Evolutionary conservation across 169 alveolate species (phyloP).

Genomic region (Cystoisospora suis): DNA sequence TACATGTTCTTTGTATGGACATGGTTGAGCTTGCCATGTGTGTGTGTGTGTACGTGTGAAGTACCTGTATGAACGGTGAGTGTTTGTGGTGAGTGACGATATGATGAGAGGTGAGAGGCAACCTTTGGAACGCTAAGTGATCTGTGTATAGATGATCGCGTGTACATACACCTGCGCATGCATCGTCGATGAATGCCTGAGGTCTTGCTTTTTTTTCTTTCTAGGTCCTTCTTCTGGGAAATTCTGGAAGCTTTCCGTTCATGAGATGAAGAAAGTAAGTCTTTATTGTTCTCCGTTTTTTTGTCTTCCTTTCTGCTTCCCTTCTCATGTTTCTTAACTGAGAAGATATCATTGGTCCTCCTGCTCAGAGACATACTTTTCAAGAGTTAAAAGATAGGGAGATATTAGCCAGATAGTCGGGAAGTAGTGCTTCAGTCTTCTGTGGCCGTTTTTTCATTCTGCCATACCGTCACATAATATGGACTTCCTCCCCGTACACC

Average conservation of each 20-base stretch:
- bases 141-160: neutral
- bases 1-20: neutral
- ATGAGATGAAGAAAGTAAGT: constrained; percentile 12
- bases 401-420: too few species aligned
- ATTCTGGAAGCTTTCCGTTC: constrained; percentile 12
- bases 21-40: neutral
- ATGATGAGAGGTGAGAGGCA: neutral
- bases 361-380: too few species aligned
- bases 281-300: too few species aligned
- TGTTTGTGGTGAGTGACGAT: neutral
- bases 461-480: too few species aligned
- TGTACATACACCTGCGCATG: neutral
- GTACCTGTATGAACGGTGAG: neutral
- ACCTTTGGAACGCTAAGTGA: neutral
- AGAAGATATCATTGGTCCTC: too few species aligned
- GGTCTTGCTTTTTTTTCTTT: neutral
- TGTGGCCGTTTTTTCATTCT: too few species aligned
- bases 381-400: too few species aligned
- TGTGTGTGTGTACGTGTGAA: neutral
- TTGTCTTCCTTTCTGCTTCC: too few species aligned
- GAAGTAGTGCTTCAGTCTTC: too few species aligned
- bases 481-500: too few species aligned
- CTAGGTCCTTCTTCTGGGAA: constrained; percentile 27
- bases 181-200: neutral
- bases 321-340: too few species aligned